These are phyloP conservation scores for Stephania cephalantha DNA, from an alignment of 164 flowering plant species.

Conservation along the genomic window DNA sequence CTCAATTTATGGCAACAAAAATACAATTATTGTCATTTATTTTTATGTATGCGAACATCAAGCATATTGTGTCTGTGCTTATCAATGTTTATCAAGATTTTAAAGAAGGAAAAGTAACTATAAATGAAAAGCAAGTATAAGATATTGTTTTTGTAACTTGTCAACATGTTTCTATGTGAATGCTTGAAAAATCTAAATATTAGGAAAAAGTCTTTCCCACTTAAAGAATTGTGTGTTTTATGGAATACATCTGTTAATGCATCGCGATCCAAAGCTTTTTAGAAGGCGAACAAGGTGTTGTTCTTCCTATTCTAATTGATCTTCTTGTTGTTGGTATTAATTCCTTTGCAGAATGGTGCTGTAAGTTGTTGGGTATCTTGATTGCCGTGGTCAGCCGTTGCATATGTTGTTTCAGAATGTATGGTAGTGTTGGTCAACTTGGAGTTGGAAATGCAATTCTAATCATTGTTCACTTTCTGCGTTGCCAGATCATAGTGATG, in stretches of 20 bases:
- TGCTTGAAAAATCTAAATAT: too few relatives aligned
- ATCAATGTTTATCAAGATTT: neutral
- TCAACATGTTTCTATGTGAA: too few relatives aligned
- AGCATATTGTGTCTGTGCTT: too few relatives aligned
- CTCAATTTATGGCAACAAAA: neutral
- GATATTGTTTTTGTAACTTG: neutral
- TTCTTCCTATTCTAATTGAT: neutral
- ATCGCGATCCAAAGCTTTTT: neutral
- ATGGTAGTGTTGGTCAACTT: slow-evolving; percentile 4
- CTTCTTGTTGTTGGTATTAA: neutral
- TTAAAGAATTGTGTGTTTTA: neutral
- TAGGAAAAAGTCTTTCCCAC: neutral
- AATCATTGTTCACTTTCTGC: too few relatives aligned
- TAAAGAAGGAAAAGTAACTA: neutral
- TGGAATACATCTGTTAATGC: neutral
- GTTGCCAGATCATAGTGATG: slow-evolving; percentile 4
- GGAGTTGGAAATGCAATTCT: slow-evolving; percentile 11
- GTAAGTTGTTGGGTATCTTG: slow-evolving; percentile 6
- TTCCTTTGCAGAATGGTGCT: slow-evolving; percentile 5
- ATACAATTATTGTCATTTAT: neutral
- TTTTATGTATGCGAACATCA: too few relatives aligned
- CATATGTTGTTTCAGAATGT: slow-evolving; percentile 7
- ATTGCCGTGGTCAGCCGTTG: slow-evolving; percentile 9
- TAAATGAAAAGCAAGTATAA: neutral
- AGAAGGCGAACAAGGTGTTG: neutral